Evolutionary conservation across 768 basidiomycete genomes (phyloP), one percentile per base, ranked within the genome.

Genomic region (Butyriboletus loyo): DNA sequence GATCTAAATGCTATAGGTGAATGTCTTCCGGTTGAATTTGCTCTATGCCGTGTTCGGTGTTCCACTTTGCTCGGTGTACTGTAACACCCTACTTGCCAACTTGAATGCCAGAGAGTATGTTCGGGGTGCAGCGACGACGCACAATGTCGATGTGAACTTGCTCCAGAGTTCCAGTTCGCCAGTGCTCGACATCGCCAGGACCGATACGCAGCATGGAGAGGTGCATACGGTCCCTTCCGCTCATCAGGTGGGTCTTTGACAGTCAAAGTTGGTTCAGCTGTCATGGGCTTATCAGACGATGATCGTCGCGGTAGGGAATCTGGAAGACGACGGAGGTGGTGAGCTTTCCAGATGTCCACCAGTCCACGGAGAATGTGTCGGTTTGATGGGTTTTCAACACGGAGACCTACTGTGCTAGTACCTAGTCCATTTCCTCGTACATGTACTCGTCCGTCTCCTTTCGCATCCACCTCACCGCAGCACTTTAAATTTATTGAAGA

Each of bases 21-120:
- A 43, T 0, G 9, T 43, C 21, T 38, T 3, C 7, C 49, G 39
- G 1, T 32, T 19, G 3, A 37, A 7, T 7, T 7, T 34, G 19
- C 11, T 49, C n/a, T 32, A 40, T 9, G 5, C 22, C 0, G n/a
- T 47, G 5, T 54, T 62, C 19, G 28, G 27, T 1, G 14, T 62
- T 15, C 56, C 60, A 3, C 34, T 53, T 4, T 49, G 42, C 42
- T n/a, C 51, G 8, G 6, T 60, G 11, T 60, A 60, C 48, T 45
- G 34, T 1, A 59, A 60, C 17, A 60, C 59, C 4, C 19, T 56
- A 4, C 50, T 60, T 6, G 54, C 48, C 37, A 51, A 59, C 40
- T 28, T 59, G 37, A 59, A 59, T 2, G 45, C 28, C 0, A 44
- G 57, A 54, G 3, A 14, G 38, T 59, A 59, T 25, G 10, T 59